A percentile compares a stretch with the other conserved stretches of the same genome.
Conservation (phyloP, 78 protist genomes). For the Protostelium mycophagum region DNA sequence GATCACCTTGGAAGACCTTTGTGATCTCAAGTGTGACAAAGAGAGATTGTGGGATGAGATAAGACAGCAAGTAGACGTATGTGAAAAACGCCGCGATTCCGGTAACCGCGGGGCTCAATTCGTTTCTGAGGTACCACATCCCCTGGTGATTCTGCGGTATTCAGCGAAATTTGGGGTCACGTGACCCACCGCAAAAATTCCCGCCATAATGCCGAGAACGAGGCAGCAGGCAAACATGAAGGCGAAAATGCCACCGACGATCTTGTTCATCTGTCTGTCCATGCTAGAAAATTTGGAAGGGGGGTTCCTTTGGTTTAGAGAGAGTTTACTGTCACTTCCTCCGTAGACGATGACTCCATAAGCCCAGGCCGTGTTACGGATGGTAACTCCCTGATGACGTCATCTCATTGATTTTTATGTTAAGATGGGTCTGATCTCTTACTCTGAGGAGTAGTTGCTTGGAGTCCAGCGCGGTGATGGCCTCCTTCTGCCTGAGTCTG, state of each 20-base stretch:
- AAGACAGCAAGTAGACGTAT: conserved; percentile 34
- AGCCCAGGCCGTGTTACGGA: conserved; percentile 29
- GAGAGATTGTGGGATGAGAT: conserved; percentile 43
- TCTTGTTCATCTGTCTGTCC: conserved; percentile 26
- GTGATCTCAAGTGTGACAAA: conserved; percentile 48
- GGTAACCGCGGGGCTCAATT: not conserved
- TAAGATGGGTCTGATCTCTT: too few species aligned
- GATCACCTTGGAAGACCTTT: conserved; percentile 24
- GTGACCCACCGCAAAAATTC: conserved; percentile 7
- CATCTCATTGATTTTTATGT: not conserved
- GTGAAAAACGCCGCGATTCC: conserved; percentile 35
- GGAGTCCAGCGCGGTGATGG: conserved; percentile 8
- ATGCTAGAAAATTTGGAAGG: conserved; percentile 40
- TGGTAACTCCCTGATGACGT: conserved; percentile 16
- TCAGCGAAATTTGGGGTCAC: conserved; percentile 10
- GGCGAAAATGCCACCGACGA: conserved; percentile 37
- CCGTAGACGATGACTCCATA: conserved; percentile 37
- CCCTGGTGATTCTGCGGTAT: not conserved
- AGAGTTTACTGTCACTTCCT: conserved; percentile 43
- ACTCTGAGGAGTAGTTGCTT: conserved; percentile 51
- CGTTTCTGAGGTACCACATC: not conserved
- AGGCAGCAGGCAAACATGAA: conserved; percentile 20
- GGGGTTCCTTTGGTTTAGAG: conserved; percentile 53
- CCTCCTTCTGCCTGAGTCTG: conserved; percentile 34
- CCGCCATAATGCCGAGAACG: conserved; percentile 15